Base-by-base conservation (phyloP, 2,329 filamentous ascomycete genomes). In the Alternaria alternata region DNA sequence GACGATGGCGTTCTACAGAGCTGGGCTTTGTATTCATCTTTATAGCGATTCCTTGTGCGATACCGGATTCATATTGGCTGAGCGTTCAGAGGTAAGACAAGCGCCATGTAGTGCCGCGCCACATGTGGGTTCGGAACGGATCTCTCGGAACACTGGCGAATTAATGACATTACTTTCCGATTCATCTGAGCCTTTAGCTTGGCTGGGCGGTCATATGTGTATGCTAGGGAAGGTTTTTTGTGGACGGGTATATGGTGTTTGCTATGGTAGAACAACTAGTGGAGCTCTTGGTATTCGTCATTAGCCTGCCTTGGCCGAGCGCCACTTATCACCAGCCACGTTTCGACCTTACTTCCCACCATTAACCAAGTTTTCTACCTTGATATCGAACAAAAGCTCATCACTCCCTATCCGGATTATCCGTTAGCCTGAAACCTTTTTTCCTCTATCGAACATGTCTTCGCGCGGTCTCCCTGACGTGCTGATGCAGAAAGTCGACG, bases 401-500 rank as follows among this genome's bases (percentile, higher is more conserved):
- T 14, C 18, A n/a, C 12, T 14, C 32, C 54, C 32, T 51, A 42
- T 28, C 24, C 11, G 26, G 4, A 12, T 6, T 22, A 39, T 14
- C 24, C 26, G 20, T 16, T 24, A 38, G 30, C 42, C 32, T 32
- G 20, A 46, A 20, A 9, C 11, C 3, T 28, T 24, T n/a, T 16
- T 30, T 16, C 7, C 28, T n/a, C 14, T 18, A 48, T 32, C 26
- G n/a, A 46, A 14, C 26, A 69, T 70, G 68, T 66, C 68, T 16
- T 71, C 69, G 8, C 58, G 42, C 22, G 63, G 66, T 39, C 58
- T 72, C 24, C 59, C 69, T 18, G 71, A 74, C 42, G 66, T 70
- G 30, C 51, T 74, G 41, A 64, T 70, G 52, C 64, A 71, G 42
- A 72, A 73, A 36, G 69, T 73, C 39, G 72, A 74, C 51, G 70